A percentile compares a stretch with the other conserved stretches of the same genome.
Conservation (phyloP, 1,284 basidiomycete genomes). For the Ustilago curta region DNA sequence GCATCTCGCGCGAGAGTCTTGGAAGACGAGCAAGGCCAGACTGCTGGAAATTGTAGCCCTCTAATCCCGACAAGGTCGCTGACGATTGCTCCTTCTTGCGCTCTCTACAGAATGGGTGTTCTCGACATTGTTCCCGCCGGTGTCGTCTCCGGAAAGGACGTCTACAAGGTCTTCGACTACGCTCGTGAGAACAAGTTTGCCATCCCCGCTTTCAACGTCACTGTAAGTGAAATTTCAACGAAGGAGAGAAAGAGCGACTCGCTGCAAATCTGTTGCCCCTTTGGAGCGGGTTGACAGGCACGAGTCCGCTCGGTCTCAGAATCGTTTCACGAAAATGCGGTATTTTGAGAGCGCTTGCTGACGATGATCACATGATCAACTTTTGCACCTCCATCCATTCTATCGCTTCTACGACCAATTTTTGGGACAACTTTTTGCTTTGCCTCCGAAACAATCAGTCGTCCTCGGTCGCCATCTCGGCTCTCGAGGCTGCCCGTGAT, state of each 20-base stretch:
- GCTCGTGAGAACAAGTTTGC: conserved; percentile 67
- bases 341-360: background rate
- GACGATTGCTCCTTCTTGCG: background rate
- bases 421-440: background rate
- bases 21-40: background rate
- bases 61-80: background rate
- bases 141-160: conserved; percentile 68
- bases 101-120: conserved; percentile 56
- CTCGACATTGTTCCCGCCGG: conserved; percentile 67
- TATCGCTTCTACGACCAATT: background rate
- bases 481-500: conserved; percentile 72
- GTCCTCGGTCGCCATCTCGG: conserved; percentile 65
- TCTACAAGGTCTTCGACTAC: conserved; percentile 69
- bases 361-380: too few relatives aligned
- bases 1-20: background rate
- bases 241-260: background rate
- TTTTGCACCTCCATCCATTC: background rate
- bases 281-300: background rate
- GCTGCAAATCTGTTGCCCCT: background rate
- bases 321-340: background rate
- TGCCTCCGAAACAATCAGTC: conserved; percentile 33
- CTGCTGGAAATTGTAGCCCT: too few relatives aligned
- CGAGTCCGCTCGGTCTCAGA: background rate
- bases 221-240: conserved; percentile 43
- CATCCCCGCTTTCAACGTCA: conserved; percentile 69